These are phyloP conservation scores for Dendrobium chrysotoxum DNA, from an alignment of 106 monocot species.

Conservation along the genomic window DNA sequence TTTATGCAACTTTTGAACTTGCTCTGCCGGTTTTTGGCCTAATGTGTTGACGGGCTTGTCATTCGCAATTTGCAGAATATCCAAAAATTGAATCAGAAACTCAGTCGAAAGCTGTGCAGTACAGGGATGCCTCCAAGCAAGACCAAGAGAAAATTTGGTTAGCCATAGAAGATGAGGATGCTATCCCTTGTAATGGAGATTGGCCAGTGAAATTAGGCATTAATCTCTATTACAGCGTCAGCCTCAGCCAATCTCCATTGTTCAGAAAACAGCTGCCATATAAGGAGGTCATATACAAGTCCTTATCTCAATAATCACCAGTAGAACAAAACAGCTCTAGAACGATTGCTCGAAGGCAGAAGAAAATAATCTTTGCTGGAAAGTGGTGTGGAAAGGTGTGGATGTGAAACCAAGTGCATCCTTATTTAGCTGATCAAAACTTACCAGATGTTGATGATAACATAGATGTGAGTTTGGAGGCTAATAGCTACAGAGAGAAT, in stretches of 20 bases:
- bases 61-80: slow-evolving; percentile 52
- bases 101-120: slow-evolving; percentile 60
- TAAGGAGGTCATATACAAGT: slow-evolving; percentile 81
- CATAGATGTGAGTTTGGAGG: neutral
- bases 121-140: slow-evolving; percentile 42
- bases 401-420: slow-evolving; percentile 98
- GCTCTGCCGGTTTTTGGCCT: neutral
- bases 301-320: slow-evolving; percentile 54
- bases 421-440: slow-evolving; percentile 32
- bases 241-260: slow-evolving; percentile 81
- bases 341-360: slow-evolving; percentile 40
- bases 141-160: slow-evolving; percentile 43
- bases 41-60: neutral
- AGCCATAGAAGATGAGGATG: slow-evolving; percentile 76
- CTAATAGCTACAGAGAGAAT: neutral
- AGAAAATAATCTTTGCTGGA: slow-evolving; percentile 72
- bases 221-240: slow-evolving; percentile 79
- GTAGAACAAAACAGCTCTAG: slow-evolving; percentile 12
- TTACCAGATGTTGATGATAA: slow-evolving; percentile 19
- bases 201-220: slow-evolving; percentile 93
- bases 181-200: slow-evolving; percentile 63
- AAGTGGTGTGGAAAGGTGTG: slow-evolving; percentile 97
- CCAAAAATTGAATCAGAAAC: slow-evolving; percentile 66
- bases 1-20: neutral
- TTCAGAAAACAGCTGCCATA: slow-evolving; percentile 95